Conservation (phyloP, 768 basidiomycete genomes). For the Rhodotorula toruloides region DNA sequence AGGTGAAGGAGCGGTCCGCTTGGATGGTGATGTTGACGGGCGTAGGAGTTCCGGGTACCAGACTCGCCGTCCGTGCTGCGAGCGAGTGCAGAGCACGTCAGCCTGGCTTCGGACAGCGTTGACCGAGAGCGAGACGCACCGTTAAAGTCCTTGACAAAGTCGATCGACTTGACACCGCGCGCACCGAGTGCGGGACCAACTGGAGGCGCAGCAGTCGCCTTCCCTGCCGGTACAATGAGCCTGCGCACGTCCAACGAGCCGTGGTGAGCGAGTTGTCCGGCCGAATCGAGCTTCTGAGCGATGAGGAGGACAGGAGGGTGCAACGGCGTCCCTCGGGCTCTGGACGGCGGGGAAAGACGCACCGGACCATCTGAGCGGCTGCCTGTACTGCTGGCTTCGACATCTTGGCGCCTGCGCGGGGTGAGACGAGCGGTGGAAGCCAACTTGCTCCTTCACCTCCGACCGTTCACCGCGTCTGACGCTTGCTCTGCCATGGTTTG, state of each 20-base stretch:
- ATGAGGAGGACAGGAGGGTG: not conserved
- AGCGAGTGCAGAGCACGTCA: not conserved
- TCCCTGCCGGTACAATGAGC: conserved; percentile 81
- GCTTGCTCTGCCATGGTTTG: too few relatives aligned
- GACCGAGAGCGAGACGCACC: not conserved
- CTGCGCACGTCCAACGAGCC: conserved; percentile 53
- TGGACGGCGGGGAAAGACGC: too few relatives aligned
- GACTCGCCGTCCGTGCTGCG: conserved; percentile 75
- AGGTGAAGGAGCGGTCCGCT: conserved; percentile 91
- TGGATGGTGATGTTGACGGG: conserved; percentile 91
- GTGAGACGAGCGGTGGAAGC: too few relatives aligned
- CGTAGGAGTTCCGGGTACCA: conserved; percentile 74
- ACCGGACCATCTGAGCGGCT: conserved; percentile 27
- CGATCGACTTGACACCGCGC: conserved; percentile 97
- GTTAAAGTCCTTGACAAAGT: conserved; percentile 99
- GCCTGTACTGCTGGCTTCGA: conserved; percentile 18
- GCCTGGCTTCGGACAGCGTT: not conserved
- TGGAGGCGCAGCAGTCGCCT: conserved; percentile 91
- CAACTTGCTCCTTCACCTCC: too few relatives aligned
- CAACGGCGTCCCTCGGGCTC: not conserved
- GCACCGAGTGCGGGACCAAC: conserved; percentile 97
- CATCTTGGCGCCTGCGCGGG: too few relatives aligned
- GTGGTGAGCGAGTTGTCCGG: not conserved
- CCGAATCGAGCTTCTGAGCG: not conserved
- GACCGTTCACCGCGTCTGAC: too few relatives aligned